Evolutionary conservation across 2,329 filamentous ascomycete genomes (phyloP).

Genomic region (Epichloe coenophiala): DNA sequence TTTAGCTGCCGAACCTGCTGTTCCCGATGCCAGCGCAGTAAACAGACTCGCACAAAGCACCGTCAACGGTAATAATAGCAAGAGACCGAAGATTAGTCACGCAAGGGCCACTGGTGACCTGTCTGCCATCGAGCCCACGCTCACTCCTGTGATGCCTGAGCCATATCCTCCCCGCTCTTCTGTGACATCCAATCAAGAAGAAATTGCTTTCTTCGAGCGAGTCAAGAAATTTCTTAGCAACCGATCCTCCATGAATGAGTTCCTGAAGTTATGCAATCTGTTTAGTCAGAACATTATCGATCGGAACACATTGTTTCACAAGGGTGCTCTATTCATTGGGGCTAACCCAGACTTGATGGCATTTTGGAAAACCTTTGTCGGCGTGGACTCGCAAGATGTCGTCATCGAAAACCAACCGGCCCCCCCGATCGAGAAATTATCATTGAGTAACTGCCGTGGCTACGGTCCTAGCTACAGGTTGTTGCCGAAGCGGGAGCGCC

Average conservation of each 20-base stretch:
- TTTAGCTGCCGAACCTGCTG: slow-evolving; percentile 32
- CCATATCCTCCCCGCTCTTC: slow-evolving; percentile 67
- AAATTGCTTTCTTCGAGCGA: slow-evolving; percentile 87
- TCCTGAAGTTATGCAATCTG: slow-evolving; percentile 91
- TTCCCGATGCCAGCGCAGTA: slow-evolving; percentile 28
- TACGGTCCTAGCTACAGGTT: slow-evolving; percentile 90
- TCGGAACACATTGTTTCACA: slow-evolving; percentile 66
- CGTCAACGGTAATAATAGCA: slow-evolving; percentile 25
- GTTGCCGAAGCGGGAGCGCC: slow-evolving; percentile 76
- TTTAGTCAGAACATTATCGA: slow-evolving; percentile 91
- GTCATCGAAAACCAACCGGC: slow-evolving; percentile 65
- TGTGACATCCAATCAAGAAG: slow-evolving; percentile 64
- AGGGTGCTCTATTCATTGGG: slow-evolving; percentile 75
- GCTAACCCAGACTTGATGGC: slow-evolving; percentile 77
- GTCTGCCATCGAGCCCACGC: slow-evolving; percentile 63
- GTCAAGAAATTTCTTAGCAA: slow-evolving; percentile 95
- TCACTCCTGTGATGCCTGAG: slow-evolving; percentile 79
- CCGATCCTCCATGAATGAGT: slow-evolving; percentile 85
- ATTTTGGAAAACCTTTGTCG: slow-evolving; percentile 77
- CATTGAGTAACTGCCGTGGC: slow-evolving; percentile 88
- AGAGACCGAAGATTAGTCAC: slow-evolving; percentile 66
- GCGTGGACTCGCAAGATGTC: slow-evolving; percentile 63
- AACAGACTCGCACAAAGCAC: slow-evolving; percentile 17
- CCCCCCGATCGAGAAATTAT: slow-evolving; percentile 72
- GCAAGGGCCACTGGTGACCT: slow-evolving; percentile 46